A percentile compares a stretch with the other conserved stretches of the same genome.
Conservation (phyloP, 371 early-diverging fungal species). For the Mucor indicus region DNA sequence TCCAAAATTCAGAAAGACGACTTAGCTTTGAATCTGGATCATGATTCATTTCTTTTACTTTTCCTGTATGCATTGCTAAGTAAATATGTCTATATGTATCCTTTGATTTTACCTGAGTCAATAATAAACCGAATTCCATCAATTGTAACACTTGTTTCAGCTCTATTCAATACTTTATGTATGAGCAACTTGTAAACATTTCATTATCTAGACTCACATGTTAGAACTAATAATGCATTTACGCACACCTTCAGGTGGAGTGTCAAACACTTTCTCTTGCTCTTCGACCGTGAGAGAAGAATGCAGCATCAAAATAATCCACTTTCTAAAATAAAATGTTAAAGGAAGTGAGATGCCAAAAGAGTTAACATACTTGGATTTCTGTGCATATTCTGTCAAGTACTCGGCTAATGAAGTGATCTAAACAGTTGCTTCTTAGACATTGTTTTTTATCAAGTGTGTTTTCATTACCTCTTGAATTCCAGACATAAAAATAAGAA, state of each 20-base stretch:
- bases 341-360: neutral
- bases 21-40: constrained; percentile 54
- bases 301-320: constrained; percentile 57
- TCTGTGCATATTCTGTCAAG: constrained; percentile 29
- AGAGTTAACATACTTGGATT: constrained; percentile 22
- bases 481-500: constrained; percentile 69
- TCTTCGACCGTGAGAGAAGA: constrained; percentile 50
- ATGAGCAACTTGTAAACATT: neutral
- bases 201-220: constrained; percentile 29
- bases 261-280: constrained; percentile 54
- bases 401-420: constrained; percentile 54
- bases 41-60: constrained; percentile 67
- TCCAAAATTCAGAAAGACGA: constrained; percentile 76
- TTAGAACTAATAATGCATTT: constrained; percentile 68
- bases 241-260: constrained; percentile 45
- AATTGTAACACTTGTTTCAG: constrained; percentile 99
- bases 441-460: neutral
- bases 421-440: constrained; percentile 2
- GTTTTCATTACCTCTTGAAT: constrained; percentile 51
- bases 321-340: constrained; percentile 31
- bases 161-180: constrained; percentile 25
- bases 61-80: constrained; percentile 25
- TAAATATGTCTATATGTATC: neutral
- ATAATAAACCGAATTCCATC: constrained; percentile 96
- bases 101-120: constrained; percentile 96